Evolutionary conservation across 352 stramenopile species (phyloP), one percentile per base, ranked within the genome.

Genomic region (Peronospora tabacina): DNA sequence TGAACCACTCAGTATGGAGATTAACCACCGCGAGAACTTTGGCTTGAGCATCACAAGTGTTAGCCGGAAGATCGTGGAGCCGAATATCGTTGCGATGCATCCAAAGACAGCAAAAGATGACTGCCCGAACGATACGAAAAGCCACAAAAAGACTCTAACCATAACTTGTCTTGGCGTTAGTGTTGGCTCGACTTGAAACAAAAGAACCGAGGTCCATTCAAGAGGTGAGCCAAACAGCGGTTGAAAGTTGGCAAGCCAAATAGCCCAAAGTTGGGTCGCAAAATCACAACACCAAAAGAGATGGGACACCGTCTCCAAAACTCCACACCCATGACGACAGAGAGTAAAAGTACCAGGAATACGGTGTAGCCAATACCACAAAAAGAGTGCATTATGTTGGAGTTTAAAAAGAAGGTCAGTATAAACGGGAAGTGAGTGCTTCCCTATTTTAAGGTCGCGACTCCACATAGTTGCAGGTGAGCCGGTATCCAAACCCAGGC

Each of bases 31-130:
- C n/a, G n/a, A n/a, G n/a, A n/a, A n/a, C n/a, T n/a, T n/a, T n/a
- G n/a, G n/a, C n/a, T n/a, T n/a, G n/a, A n/a, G n/a, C n/a, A n/a
- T n/a, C n/a, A n/a, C n/a, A n/a, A n/a, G n/a, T n/a, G n/a, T n/a
- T n/a, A n/a, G n/a, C n/a, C n/a, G n/a, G n/a, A n/a, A n/a, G 20
- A 41, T 43, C 37, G 30, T 43, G 37, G 15, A 43, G 30, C 1
- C 17, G 17, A 16, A 43, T 29, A 29, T 43, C 17, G 6, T 43
- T 43, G 1, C 37, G 37, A 6, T 43, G 37, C 37, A 29, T 43
- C 37, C 37, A 43, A 9, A 43, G 16, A 15, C 16, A 43, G 2
- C 37, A 17, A 29, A 43, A 7, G 11, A 43, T 17, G 12, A 43
- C 37, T 7, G 15, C 16, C 1, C 37, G 20, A 29, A 29, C 37